A percentile compares a stretch with the other conserved stretches of the same genome.
phyloP scores from a whole-genome alignment of 345 rosid genomes.

The Geranium rotundifolium region DNA sequence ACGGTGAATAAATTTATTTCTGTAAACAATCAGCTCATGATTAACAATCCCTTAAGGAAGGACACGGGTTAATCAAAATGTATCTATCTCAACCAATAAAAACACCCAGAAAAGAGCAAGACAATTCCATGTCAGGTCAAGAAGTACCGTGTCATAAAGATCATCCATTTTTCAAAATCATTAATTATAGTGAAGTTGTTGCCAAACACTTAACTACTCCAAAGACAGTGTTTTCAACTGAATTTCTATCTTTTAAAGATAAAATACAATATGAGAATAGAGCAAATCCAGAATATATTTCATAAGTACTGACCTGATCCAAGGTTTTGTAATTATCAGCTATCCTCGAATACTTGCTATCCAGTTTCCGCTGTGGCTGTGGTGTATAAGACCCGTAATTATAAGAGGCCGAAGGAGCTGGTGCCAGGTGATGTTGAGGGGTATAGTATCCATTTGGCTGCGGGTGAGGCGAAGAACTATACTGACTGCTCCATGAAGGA shows the following conservation, averaged over 20 bases:
- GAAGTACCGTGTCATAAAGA: too few species aligned
- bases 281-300: background rate
- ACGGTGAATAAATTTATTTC: too few species aligned
- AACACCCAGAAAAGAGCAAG: too few species aligned
- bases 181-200: too few species aligned
- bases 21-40: too few species aligned
- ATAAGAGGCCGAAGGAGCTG: slow-evolving; percentile 15
- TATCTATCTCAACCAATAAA: too few species aligned
- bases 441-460: slow-evolving; percentile 22
- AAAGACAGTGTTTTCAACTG: background rate
- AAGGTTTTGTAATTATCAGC: slow-evolving; percentile 64
- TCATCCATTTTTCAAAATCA: too few species aligned
- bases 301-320: slow-evolving; percentile 43
- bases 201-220: background rate
- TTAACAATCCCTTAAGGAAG: too few species aligned
- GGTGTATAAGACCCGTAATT: slow-evolving; percentile 25
- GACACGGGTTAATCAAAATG: too few species aligned
- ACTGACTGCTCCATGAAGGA: slow-evolving; percentile 14
- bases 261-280: background rate
- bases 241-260: background rate
- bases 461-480: slow-evolving; percentile 23
- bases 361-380: slow-evolving; percentile 18
- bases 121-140: too few species aligned
- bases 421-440: slow-evolving; percentile 27
- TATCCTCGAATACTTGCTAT: slow-evolving; percentile 43